Base-by-base conservation (phyloP, 768 basidiomycete genomes). In the Hericium erinaceus region DNA sequence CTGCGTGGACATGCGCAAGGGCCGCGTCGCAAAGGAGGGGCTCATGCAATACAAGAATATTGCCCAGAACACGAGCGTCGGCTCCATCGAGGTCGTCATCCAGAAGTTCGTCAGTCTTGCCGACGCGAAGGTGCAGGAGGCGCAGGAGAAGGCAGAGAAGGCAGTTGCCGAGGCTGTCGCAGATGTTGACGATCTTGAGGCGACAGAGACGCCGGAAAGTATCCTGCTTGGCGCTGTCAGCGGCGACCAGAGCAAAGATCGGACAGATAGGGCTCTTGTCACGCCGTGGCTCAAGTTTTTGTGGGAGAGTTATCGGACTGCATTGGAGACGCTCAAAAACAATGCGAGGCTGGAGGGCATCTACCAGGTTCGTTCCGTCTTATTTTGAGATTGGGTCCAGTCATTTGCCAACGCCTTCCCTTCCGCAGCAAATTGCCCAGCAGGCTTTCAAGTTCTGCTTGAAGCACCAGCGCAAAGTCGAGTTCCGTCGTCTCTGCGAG, bases 21-120 rank as follows among this genome's bases (percentile, higher is more conserved):
- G 94, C 0, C 81, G 92, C 26, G 87, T 90, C 26, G 95, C 94
- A 22, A 94, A 95, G 71, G 93, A 95, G 68, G 95, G 92, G 22
- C 82, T 98, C 51, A 92, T 95, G 85, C 88, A 92, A 68, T 97
- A 92, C 82, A 98, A 97, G 76, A 98, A 98, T 70, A 93, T 97
- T 64, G 93, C 93, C 0, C 95, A 99, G 67, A 93, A 95, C 65
- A 84, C 87, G 20, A 91, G 83, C 69, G 92, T 98, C 44, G 82
- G 81, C 52, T 92, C 89, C 60, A 95, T 99, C 69, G 95, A 99
- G 70, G 77, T 80, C 50, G 93, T 98, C 66, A 87, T 99, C 67
- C 88, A 85, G 61, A 79, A 80, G 48, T 95, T 98, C 68, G 79
- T 99, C 63, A 77, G 81, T 58, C 78, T 92, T 33, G 82, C 91